Base-by-base conservation (phyloP, 345 rosid genomes). In the Hibiscus syriacus region DNA sequence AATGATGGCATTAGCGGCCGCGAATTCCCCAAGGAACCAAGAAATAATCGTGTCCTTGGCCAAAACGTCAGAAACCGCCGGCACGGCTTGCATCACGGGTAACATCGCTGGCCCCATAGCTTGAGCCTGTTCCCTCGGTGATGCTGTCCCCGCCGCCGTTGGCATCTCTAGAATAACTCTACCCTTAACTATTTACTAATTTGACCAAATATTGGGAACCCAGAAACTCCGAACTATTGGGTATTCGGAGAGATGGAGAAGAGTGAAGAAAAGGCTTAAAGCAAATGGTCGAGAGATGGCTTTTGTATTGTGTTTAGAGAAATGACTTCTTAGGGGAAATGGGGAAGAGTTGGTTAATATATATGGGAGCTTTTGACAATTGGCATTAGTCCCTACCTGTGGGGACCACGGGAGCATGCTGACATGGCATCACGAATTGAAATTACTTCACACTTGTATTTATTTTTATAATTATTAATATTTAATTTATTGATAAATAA, bases 21-120 rank as follows among this genome's bases (percentile, higher is more conserved):
- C 99, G 60, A 94, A 94, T 83, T 94, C 99, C 0, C 97, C 88
- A 0, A 91, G 85, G 70, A 81, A 85, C 99, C 97, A 94, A 36
- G 87, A 78, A 32, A 89, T 83, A 60, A 86, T 81, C 66, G 97
- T 88, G 77, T 94, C 99, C 66, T 82, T 94, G 7, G 97, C 96
- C 60, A 85, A 79, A 5, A 88, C 71, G 48, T 91, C 91, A 0
- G 84, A 29, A 17, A 77, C 72, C 29, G 49, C 64, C 30, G 82
- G 72, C 4, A 36, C 34, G 2, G 79, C 62, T 48, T 60, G 77
- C 38, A 73, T 59, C 50, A 75, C 8, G 13, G 78, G 69, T 57
- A 16, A 76, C 52, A 67, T 55, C 7, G 61, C 6, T 1, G 70
- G 38, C 1, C 54, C 70, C 23, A 20, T 66, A 7, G 68, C 55